Percentiles rank a stretch among this genome's conserved stretches.
These are phyloP conservation scores for Volvariella volvacea DNA, from an alignment of 1,284 basidiomycete genomes.

Conservation along the genomic window DNA sequence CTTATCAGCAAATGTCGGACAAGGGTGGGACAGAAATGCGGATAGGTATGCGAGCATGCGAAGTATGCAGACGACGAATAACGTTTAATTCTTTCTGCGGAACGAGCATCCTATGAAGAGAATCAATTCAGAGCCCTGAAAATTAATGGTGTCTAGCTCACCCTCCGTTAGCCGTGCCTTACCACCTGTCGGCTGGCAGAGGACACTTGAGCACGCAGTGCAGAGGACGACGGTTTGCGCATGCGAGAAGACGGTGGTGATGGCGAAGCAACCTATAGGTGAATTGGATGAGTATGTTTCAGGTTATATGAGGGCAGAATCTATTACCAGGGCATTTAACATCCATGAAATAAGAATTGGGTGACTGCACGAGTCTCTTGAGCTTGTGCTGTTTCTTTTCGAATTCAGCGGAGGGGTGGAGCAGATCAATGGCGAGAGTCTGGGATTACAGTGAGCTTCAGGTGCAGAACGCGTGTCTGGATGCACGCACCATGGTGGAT, in stretches of 20 bases:
- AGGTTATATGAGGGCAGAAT: constrained; percentile 5
- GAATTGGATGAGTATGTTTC: constrained; percentile 7
- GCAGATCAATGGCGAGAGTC: constrained; percentile 98
- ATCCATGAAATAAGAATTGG: constrained; percentile 99
- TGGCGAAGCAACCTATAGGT: constrained; percentile 79
- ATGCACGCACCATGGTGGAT: constrained; percentile 30
- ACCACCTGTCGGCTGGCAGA: constrained; percentile 99
- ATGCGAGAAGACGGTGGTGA: constrained; percentile 94
- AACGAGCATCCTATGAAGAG: constrained; percentile 66
- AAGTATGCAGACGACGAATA: constrained; percentile 12
- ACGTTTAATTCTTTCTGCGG: constrained; percentile 75
- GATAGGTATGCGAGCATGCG: constrained; percentile 1
- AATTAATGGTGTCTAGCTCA: constrained; percentile 32
- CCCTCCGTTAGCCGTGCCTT: constrained; percentile 98
- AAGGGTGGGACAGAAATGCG: background rate
- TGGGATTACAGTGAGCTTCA: constrained; percentile 23
- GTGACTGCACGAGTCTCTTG: constrained; percentile 97
- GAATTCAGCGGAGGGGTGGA: constrained; percentile 89
- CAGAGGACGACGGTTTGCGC: constrained; percentile 93
- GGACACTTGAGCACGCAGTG: constrained; percentile 88
- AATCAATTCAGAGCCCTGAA: constrained; percentile 7
- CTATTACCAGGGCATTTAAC: constrained; percentile 93
- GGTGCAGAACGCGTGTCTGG: background rate
- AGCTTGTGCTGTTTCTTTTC: constrained; percentile 96
- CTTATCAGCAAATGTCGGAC: too few relatives aligned